Evolutionary conservation across 306 rosid genomes (phyloP).

Genomic region (Hippophae gyantsensis): DNA sequence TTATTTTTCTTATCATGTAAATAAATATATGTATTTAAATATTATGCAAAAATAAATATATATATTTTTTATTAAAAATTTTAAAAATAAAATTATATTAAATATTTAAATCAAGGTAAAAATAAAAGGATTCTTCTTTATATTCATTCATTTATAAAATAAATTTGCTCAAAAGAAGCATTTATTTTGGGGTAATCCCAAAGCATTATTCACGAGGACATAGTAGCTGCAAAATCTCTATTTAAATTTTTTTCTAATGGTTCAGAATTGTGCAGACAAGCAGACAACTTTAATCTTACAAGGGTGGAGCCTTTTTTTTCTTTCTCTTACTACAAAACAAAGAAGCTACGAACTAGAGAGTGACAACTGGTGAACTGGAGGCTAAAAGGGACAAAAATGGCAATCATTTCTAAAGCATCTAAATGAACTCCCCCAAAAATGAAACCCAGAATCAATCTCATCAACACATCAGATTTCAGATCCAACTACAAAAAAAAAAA

Average conservation of each 20-base stretch:
- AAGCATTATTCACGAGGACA: too few species aligned
- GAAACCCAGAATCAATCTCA: conserved; percentile 28
- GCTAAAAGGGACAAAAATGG: conserved; percentile 57
- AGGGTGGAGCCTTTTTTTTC: conserved; percentile 7
- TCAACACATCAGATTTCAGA: conserved; percentile 25
- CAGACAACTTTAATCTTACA: conserved; percentile 30
- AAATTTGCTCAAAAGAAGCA: too few species aligned
- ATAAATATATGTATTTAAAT: too few species aligned
- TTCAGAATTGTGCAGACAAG: conserved; percentile 5
- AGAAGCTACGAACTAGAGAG: conserved; percentile 35
- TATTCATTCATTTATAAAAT: too few species aligned
- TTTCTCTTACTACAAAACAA: conserved; percentile 6
- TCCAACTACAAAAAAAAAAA: neutral
- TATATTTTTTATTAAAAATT: too few species aligned
- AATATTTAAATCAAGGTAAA: too few species aligned
- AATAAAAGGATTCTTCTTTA: too few species aligned
- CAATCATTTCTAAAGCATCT: conserved; percentile 55
- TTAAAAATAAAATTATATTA: too few species aligned
- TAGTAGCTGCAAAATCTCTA: too few species aligned
- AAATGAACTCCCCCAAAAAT: conserved; percentile 29
- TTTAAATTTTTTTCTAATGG: conserved; percentile 17
- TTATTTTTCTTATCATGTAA: too few species aligned
- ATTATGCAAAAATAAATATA: too few species aligned
- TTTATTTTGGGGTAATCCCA: too few species aligned
- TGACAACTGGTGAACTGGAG: conserved; percentile 47